phyloP scores from a whole-genome alignment of 139 green algal species.

The Pseudopediastrum boryanum region DNA sequence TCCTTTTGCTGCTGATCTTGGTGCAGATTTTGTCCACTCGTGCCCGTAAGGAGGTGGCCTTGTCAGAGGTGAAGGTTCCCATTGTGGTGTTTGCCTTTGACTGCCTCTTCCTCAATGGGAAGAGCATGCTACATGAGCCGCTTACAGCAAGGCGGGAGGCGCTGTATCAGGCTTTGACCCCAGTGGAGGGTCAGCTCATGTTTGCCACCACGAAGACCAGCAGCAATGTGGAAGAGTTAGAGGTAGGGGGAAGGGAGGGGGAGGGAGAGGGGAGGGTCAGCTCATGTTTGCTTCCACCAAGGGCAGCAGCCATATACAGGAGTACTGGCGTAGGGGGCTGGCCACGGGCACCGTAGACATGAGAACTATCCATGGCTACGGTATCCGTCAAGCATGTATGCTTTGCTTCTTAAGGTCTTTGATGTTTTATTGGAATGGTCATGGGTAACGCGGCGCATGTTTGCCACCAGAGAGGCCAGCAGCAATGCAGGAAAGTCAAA shows the following conservation, averaged over 20 bases:
- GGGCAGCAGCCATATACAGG: too few relatives aligned
- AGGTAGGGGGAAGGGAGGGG: slow-evolving; percentile 38
- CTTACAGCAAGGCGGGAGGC: slow-evolving; percentile 79
- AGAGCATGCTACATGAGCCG: slow-evolving; percentile 75
- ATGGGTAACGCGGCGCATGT: too few relatives aligned
- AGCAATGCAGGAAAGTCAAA: too few relatives aligned
- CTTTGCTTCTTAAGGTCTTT: too few relatives aligned
- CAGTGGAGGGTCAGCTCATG: slow-evolving; percentile 75
- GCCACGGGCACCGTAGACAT: too few relatives aligned
- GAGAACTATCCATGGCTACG: too few relatives aligned
- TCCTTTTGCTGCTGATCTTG: neutral
- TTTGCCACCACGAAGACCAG: slow-evolving; percentile 84
- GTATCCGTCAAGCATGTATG: too few relatives aligned
- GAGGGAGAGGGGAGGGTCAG: neutral
- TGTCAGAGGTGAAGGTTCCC: slow-evolving; percentile 91
- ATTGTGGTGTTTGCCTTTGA: slow-evolving; percentile 94
- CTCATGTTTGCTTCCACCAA: too few relatives aligned
- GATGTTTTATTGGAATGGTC: too few relatives aligned
- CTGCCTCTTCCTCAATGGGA: slow-evolving; percentile 95
- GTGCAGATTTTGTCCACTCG: slow-evolving; percentile 86
- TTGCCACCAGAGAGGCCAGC: too few relatives aligned
- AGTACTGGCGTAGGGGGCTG: too few relatives aligned
- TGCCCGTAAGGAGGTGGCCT: slow-evolving; percentile 88
- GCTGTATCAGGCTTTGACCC: slow-evolving; percentile 70
- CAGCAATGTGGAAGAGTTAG: slow-evolving; percentile 87